Evolutionary conservation across 2,329 filamentous ascomycete genomes (phyloP).

Genomic region (Tricladium varicosporioides): DNA sequence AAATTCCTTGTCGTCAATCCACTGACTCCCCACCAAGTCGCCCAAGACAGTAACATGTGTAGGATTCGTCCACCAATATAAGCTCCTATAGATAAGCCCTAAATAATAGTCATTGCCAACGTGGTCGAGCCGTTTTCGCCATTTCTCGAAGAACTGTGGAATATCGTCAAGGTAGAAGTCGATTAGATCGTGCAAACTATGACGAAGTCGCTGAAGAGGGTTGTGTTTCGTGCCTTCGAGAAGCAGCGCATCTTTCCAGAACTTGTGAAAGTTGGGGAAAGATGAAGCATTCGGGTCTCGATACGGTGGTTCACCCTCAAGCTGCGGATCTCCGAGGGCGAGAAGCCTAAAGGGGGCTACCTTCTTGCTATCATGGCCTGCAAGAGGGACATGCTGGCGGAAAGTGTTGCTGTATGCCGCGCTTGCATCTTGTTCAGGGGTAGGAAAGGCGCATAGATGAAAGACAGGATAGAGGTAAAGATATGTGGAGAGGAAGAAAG

Average conservation of each 20-base stretch:
- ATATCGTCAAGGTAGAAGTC: constrained; percentile 68
- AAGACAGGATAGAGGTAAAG: constrained; percentile 87
- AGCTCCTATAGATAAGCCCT: constrained; percentile 82
- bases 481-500: constrained; percentile 69
- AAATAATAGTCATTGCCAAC: constrained; percentile 94
- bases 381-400: constrained; percentile 23
- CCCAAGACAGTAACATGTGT: constrained; percentile 88
- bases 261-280: constrained; percentile 51
- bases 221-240: constrained; percentile 43
- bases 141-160: constrained; percentile 61
- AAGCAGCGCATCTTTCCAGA: constrained; percentile 26
- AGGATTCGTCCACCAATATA: constrained; percentile 80
- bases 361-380: constrained; percentile 27
- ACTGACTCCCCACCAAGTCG: constrained; percentile 91
- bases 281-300: constrained; percentile 53
- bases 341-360: constrained; percentile 80
- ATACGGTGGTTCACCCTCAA: constrained; percentile 88
- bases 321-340: constrained; percentile 85
- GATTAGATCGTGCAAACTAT: constrained; percentile 55
- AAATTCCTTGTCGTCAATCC: constrained; percentile 88
- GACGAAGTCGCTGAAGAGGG: constrained; percentile 50
- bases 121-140: constrained; percentile 80
- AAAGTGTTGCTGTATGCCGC: constrained; percentile 29
- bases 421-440: constrained; percentile 26
- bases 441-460: constrained; percentile 75